Conservation (phyloP, 192 early-diverging fungal genomes). For the Linnemannia schmuckeri region DNA sequence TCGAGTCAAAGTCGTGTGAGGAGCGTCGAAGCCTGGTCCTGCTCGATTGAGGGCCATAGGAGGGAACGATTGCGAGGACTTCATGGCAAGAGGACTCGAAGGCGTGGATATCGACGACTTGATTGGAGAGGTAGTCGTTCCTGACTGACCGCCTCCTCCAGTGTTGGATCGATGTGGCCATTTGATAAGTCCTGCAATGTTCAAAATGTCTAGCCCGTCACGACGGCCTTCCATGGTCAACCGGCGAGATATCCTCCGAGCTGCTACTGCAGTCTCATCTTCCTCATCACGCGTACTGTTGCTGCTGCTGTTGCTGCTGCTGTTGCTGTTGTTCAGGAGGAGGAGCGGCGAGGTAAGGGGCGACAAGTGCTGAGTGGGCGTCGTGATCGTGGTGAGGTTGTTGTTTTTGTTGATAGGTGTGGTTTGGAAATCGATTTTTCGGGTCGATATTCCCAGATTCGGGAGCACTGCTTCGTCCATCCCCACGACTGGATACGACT, state of each 20-base stretch:
- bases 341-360: not conserved
- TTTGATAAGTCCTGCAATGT: constrained; percentile 16
- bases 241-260: constrained; percentile 30
- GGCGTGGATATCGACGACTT: not conserved
- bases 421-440: not conserved
- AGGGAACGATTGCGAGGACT: not conserved
- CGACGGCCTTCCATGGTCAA: constrained; percentile 43
- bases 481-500: not conserved
- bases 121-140: not conserved
- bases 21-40: not conserved
- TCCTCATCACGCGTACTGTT: not conserved
- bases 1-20: not conserved
- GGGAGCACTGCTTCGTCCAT: not conserved
- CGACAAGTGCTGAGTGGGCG: constrained; percentile 4
- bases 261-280: constrained; percentile 30
- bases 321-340: not conserved
- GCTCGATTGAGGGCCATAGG: not conserved
- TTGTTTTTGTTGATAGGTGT: not conserved
- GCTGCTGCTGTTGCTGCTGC: not conserved
- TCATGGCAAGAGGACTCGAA: not conserved
- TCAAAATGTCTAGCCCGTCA: constrained; percentile 34
- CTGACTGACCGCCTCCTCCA: not conserved
- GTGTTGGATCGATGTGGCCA: constrained; percentile 18
- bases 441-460: constrained; percentile 14
- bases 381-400: not conserved